Base-by-base conservation (phyloP, 306 rosid species). In the Senna tora region DNA sequence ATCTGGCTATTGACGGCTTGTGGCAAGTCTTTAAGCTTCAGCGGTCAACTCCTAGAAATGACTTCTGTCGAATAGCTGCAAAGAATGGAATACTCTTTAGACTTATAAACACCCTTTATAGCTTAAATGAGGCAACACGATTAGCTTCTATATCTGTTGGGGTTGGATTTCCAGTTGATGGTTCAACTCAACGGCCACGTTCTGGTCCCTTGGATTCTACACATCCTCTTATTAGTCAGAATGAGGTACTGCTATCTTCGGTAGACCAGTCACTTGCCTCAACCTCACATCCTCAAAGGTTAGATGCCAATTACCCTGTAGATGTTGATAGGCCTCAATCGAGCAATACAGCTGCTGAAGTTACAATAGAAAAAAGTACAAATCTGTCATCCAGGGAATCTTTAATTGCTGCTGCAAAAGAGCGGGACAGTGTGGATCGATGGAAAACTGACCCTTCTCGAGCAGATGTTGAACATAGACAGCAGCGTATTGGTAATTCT, bases 1-100 rank as follows among this genome's bases (percentile, higher is more conserved):
- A 95, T 83, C 89, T 95, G 74, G 97, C 99, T 77, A 95, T 95
- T 88, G 99, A 95, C 36, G 97, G 97, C 85, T 89, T 95, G 96
- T 95, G 99, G 99, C 99, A 95, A 75, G 90, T 95, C 74, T 95
- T 95, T 80, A 91, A 91, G 91, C 99, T 95, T 79, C 97, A 95
- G 85, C 91, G 89, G 47, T 89, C 97, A 69, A 95, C 96, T 3
- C 97, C 91, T 72, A 89, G 91, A 83, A 91, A 95, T 81, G 96
- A 90, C 75, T 95, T 95, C 65, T 91, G 97, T 79, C 91, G 97
- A 46, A 95, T 95, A 74, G 96, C 97, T 33, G 97, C 97, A 17
- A 91, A 91, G 78, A 88, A 86, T 78, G 99, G 99, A 80, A 91
- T 95, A 79, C 93, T 95, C 50, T 78, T 83, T 79, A 89, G 99